Evolutionary conservation across 2,329 filamentous ascomycete species (phyloP), one percentile per base, ranked within the genome.

Genomic region (Pseudogymnoascus sp.): DNA sequence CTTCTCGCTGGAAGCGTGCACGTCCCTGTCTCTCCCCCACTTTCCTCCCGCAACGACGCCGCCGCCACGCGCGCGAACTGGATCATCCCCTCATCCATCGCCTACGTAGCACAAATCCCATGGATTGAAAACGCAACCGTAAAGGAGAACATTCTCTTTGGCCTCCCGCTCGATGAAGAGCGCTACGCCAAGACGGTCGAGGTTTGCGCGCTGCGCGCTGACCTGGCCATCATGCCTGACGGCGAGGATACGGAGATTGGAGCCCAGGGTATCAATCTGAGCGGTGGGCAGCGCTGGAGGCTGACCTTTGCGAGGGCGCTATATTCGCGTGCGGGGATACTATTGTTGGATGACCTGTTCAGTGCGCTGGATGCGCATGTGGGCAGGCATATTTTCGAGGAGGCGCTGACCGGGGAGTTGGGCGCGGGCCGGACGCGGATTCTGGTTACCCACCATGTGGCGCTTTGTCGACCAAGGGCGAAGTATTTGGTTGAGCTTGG

Each of bases 61-160:
- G 80, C 83, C 63, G 88, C 87, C 2, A 86, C 74, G 12, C 73
- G 67, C 52, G 71, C 72, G 3, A 76, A 89, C 64, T 91, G 88
- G 88, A 83, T 88, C 45, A 78, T 90, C 13, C 79, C 84, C 6
- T 79, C 80, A 2, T 81, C 86, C 1, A 79, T 91, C 55, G 89
- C 89, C 0, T 92, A 85, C 65, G 86, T 92, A 33, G 82, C 86
- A 1, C 88, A 92, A 68, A 90, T 88, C 6, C 89, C 89, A 0
- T 94, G 89, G 89, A 89, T 94, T 56, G 89, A 92, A 68, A 92
- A 92, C 66, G 87, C 86, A 0, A 88, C 83, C 5, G 84, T 95
- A 63, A 83, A 81, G 60, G 84, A 90, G 45, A 95, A 94, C 65
- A 87, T 94, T 57, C 71, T 90, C 0, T 94, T 92, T 63, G 88